Evolutionary conservation across 352 stramenopile genomes (phyloP).

Genomic region (Pythium rishiriense): DNA sequence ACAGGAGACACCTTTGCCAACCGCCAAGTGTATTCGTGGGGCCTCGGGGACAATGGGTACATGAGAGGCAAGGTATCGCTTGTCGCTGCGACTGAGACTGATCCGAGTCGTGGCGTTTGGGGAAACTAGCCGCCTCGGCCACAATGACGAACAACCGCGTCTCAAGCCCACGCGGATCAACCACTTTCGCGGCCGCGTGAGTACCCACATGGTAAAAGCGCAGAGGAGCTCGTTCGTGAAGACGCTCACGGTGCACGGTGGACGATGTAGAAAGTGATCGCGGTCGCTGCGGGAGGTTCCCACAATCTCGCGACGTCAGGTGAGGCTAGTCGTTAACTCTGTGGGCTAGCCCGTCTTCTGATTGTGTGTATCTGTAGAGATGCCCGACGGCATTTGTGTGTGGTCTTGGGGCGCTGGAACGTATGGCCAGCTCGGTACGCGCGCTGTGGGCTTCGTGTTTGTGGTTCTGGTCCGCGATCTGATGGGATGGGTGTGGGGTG

Average conservation of each 20-base stretch:
- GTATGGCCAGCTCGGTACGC: constrained; percentile 69
- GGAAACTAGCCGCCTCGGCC: constrained; percentile 65
- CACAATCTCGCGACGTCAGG: constrained; percentile 74
- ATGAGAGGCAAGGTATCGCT: neutral
- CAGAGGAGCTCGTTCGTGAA: neutral
- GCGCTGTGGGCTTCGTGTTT: neutral
- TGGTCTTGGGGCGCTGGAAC: constrained; percentile 68
- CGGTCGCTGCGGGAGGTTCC: constrained; percentile 45
- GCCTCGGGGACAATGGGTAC: constrained; percentile 62
- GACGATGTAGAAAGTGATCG: constrained; percentile 64
- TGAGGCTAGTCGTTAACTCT: constrained; percentile 15
- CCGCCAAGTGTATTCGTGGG: constrained; percentile 83
- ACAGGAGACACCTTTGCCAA: constrained; percentile 58
- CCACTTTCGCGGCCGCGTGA: constrained; percentile 62
- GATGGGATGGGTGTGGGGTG: neutral
- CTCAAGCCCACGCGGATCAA: constrained; percentile 71
- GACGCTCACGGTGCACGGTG: neutral
- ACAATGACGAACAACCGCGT: constrained; percentile 53
- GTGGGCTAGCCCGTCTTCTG: neutral
- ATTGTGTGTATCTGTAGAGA: constrained; percentile 35
- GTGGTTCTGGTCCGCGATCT: neutral
- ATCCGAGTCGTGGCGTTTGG: neutral
- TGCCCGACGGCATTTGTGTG: constrained; percentile 54
- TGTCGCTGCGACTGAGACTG: neutral
- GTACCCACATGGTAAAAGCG: neutral